Percentiles rank a stretch among this genome's conserved stretches.
Conservation (phyloP, 2,329 filamentous ascomycete species). For the Aspergillus bombycis region DNA sequence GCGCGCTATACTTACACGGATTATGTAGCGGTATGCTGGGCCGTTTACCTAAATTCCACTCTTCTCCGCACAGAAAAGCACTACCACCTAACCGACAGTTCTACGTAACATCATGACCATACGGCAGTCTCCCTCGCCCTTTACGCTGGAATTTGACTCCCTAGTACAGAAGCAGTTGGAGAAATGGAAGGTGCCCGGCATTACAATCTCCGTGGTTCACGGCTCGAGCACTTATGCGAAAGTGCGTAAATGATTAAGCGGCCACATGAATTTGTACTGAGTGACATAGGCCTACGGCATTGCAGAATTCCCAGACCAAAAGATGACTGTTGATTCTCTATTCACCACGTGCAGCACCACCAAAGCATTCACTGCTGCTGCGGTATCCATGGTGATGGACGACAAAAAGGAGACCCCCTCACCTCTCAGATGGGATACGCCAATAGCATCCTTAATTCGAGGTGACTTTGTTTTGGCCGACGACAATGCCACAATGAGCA, state of each 20-base stretch:
- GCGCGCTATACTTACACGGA: neutral
- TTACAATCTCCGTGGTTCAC: constrained; percentile 33
- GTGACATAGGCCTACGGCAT: constrained; percentile 32
- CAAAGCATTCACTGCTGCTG: constrained; percentile 32
- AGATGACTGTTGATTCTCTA: constrained; percentile 27
- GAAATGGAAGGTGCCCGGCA: constrained; percentile 35
- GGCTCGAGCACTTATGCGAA: constrained; percentile 30
- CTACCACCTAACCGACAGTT: neutral
- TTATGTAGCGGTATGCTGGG: neutral
- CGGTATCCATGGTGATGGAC: constrained; percentile 25
- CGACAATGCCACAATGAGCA: constrained; percentile 29
- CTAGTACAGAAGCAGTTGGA: constrained; percentile 25
- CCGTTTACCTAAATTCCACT: neutral
- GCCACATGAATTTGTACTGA: neutral
- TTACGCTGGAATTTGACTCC: constrained; percentile 22
- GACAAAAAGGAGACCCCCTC: constrained; percentile 19
- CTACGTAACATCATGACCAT: constrained; percentile 7
- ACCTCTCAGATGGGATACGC: constrained; percentile 39
- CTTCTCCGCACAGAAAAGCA: neutral
- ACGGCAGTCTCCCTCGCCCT: constrained; percentile 7
- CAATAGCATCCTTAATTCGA: constrained; percentile 38
- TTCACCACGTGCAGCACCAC: constrained; percentile 33
- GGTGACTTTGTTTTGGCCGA: constrained; percentile 37
- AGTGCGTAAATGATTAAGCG: constrained; percentile 12
- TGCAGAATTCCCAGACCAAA: constrained; percentile 27